Base-by-base conservation (phyloP, 2,329 filamentous ascomycete species). In the Pseudogymnoascus sp. region DNA sequence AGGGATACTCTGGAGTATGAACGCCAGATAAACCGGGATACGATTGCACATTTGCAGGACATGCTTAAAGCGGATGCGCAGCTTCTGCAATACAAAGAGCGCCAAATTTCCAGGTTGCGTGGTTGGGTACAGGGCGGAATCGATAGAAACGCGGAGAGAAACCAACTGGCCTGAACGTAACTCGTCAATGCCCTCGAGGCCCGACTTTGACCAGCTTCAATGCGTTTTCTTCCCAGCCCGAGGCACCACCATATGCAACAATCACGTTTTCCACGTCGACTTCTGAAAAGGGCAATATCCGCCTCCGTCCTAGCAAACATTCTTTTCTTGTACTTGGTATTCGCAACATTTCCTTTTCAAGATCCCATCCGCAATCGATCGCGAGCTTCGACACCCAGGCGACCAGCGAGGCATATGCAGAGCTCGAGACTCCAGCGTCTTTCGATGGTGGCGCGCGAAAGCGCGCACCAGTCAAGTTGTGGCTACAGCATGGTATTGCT, bases 401-500 rank as follows among this genome's bases (percentile, higher is more conserved):
- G 18, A 93, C 91, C 13, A 99, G 81, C 1, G 88, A 89, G 0
- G 90, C 87, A 73, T 96, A 97, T 27, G 89, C 87, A 3, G 91
- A 95, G 9, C 80, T 79, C 63, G 65, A 74, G 1, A 65, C 62
- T 4, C 62, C 64, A 5, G 63, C 55, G 12, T 67, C 65, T 58
- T 72, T 72, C 5, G 83, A 82, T 7, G 79, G 76, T 7, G 82
- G 80, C 13, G 89, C 88, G 15, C 94, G 86, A 72, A 88, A 94
- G 63, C 76, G 80, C 25, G 84, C 82, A 1, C 94, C 94, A 0
- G 86, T 85, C 1, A 99, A 84, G 63, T 88, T 83, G 76, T 97
- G 92, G 66, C 90, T 96, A 77, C 94, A 99, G 77, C 94, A 99
- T 1, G 94, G 94, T 48, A 99, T 96, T 68, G 90, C 89, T 65